Base-by-base conservation (phyloP, 192 early-diverging fungal genomes). In the Rhizophagus prolifer region DNA sequence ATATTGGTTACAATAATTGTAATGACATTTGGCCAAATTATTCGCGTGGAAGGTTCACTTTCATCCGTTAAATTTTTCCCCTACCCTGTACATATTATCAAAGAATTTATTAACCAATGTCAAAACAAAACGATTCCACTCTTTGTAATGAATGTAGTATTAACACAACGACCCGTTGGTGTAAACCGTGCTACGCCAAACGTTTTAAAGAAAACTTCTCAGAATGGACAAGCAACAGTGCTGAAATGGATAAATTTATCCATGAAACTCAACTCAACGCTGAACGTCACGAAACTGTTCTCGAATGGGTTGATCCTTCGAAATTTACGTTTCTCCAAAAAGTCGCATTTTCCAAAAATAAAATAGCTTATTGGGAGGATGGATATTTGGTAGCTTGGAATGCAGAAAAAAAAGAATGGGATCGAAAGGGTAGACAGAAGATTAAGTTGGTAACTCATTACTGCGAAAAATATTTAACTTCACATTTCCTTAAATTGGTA, bases 291-390 rank as follows among this genome's bases (percentile, higher is more conserved):
- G n/a, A n/a, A n/a, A n/a, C 30, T 21, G 65, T 31, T 2, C 31
- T 31, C 31, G 30, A 31, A 31, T 31, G 31, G 31, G 31, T 31
- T 31, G 31, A 34, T 4, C 31, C 31, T 34, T 34, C 31, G 31
- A 2, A 34, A 23, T 67, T 67, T 67, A 41, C 36, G 9, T 0
- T 9, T 5, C 21, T 41, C 31, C 6, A 67, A 38, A 34, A 21
- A 8, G 19, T 67, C 31, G 38, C 41, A n/a, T 36, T n/a, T 36
- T 67, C 36, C 23, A 67, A n/a, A 36, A 67, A 67, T 9, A 13
- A 67, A 41, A 67, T 1, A n/a, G 65, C 65, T 36, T 67, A 67
- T n/a, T 67, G 65, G 65, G 19, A 67, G 41, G 65, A 67, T 34
- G 38, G 65, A 7, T 16, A 34, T 67, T 36, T 67, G 21, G 25